phyloP scores from a whole-genome alignment of 768 basidiomycete genomes.

The Hydnomerulius pinastri region DNA sequence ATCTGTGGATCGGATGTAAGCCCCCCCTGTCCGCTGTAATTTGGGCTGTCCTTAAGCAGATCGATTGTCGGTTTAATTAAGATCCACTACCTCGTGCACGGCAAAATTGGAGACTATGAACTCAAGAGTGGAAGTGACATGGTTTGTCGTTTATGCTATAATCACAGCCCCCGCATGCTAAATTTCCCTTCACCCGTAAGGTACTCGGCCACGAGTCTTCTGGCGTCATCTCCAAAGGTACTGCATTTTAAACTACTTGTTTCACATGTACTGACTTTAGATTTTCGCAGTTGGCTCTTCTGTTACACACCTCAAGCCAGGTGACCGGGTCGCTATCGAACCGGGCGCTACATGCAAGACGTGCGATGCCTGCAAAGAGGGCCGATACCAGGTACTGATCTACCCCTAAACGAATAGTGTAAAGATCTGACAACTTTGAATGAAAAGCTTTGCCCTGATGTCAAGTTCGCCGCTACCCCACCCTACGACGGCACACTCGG shows the following conservation, averaged over 20 bases:
- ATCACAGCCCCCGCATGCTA: neutral
- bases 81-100: conserved; percentile 81
- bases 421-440: neutral
- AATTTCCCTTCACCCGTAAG: conserved; percentile 39
- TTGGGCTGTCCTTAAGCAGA: conserved; percentile 5
- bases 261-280: neutral
- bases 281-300: conserved; percentile 61
- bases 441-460: conserved; percentile 76
- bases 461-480: conserved; percentile 91
- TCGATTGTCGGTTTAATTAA: conserved; percentile 29
- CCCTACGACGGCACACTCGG: conserved; percentile 90
- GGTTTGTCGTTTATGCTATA: conserved; percentile 41
- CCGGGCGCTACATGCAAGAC: conserved; percentile 84
- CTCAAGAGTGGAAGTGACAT: conserved; percentile 69
- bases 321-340: conserved; percentile 90
- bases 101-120: conserved; percentile 77
- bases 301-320: conserved; percentile 75
- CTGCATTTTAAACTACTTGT: neutral
- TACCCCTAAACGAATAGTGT: neutral
- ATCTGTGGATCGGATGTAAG: conserved; percentile 90
- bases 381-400: conserved; percentile 71
- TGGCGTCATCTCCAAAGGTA: conserved; percentile 73
- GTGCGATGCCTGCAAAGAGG: conserved; percentile 84
- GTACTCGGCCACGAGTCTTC: conserved; percentile 94
- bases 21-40: conserved; percentile 11